These are phyloP conservation scores for Capronia epimyces DNA, from an alignment of 2,329 filamentous ascomycete genomes.

Conservation along the genomic window DNA sequence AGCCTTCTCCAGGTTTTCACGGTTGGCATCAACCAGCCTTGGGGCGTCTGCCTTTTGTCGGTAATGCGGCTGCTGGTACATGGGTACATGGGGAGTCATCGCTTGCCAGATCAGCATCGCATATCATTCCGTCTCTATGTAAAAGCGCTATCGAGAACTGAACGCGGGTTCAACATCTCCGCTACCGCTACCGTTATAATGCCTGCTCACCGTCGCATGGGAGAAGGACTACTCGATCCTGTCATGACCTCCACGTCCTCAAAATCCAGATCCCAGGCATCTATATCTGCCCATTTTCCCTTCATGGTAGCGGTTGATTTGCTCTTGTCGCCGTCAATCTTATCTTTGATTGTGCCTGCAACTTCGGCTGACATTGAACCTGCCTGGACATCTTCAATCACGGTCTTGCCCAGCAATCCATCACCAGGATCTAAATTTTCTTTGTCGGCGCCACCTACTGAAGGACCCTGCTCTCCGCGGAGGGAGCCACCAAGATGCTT, in stretches of 20 bases:
- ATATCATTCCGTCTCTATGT: neutral
- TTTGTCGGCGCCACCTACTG: conserved; percentile 14
- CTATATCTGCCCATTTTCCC: conserved; percentile 28
- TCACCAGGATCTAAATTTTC: conserved; percentile 13
- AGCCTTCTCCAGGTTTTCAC: conserved; percentile 7
- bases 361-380: neutral
- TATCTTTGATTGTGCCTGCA: neutral
- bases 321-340: neutral
- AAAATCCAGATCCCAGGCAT: conserved; percentile 29
- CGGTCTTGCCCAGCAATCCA: conserved; percentile 1
- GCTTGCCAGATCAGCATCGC: too few species aligned
- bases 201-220: conserved; percentile 9
- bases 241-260: conserved; percentile 27
- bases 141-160: neutral
- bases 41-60: neutral
- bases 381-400: neutral
- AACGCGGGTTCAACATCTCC: neutral
- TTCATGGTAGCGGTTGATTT: conserved; percentile 1
- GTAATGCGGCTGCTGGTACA: too few species aligned
- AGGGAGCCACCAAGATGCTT: conserved; percentile 28
- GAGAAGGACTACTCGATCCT: conserved; percentile 18
- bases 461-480: neutral
- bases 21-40: conserved; percentile 1
- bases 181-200: neutral
- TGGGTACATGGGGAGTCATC: too few species aligned